Evolutionary conservation across 768 basidiomycete species (phyloP).

Genomic region (Dacryopinax primogenitus): DNA sequence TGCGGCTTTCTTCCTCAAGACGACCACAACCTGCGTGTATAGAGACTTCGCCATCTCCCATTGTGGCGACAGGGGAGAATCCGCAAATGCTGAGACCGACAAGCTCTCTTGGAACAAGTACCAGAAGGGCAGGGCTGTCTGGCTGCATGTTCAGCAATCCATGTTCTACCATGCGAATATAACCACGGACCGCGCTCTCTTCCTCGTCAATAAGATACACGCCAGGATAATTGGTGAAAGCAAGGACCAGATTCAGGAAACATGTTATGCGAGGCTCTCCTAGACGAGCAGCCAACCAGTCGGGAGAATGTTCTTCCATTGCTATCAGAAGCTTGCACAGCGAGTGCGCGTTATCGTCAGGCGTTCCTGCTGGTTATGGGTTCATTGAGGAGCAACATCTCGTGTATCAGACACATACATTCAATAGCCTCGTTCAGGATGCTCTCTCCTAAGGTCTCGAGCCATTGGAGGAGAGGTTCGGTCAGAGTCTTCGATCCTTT

Average conservation of each 20-base stretch:
- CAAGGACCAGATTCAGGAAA: constrained; percentile 56
- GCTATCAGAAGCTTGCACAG: constrained; percentile 70
- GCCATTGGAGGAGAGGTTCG: constrained; percentile 76
- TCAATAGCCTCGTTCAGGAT: constrained; percentile 33
- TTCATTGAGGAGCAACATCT: constrained; percentile 34
- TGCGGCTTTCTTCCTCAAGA: constrained; percentile 56
- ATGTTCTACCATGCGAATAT: background rate
- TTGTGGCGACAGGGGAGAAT: constrained; percentile 21
- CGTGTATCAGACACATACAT: constrained; percentile 24
- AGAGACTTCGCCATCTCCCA: constrained; percentile 48
- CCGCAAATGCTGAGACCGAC: constrained; percentile 25
- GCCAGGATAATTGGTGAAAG: constrained; percentile 60
- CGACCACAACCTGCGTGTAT: constrained; percentile 62
- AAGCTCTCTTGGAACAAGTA: constrained; percentile 76
- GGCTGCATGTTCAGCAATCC: background rate
- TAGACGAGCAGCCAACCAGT: constrained; percentile 60
- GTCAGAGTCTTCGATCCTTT: constrained; percentile 58
- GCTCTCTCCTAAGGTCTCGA: constrained; percentile 40
- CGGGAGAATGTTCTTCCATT: constrained; percentile 73
- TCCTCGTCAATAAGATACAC: constrained; percentile 75
- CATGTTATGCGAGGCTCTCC: constrained; percentile 44
- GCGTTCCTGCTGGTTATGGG: constrained; percentile 14
- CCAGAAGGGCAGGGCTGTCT: constrained; percentile 74
- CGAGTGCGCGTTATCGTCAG: constrained; percentile 45
- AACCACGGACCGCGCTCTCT: constrained; percentile 47